Base-by-base conservation (phyloP, 495 filamentous ascomycete species). In the Neurospora pannonica region DNA sequence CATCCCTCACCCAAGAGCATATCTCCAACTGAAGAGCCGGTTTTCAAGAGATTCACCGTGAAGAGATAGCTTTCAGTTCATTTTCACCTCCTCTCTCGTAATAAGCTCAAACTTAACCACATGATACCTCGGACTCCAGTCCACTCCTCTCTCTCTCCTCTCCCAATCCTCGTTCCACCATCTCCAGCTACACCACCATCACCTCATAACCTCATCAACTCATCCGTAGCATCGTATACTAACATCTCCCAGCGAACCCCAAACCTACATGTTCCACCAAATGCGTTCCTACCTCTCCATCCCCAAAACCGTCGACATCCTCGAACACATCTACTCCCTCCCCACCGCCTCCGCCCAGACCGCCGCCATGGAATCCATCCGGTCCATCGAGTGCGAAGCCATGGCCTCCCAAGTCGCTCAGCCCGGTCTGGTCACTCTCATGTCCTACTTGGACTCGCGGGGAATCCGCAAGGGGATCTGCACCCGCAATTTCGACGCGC, bases 231-330 rank as follows among this genome's bases (percentile, higher is more conserved):
- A n/a, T 24, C 31, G 13, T 42, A 60, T 5, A 19, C 46, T 72
- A 42, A 72, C 73, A 0, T 1, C 70, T 7, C 37, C 21, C 75
- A 95, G 95, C 80, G 85, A 93, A 67, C 96, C 95, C 0, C 96
- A 98, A 85, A 94, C 91, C 77, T 94, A 97, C 87, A 98, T 99
- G 96, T 98, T 97, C 87, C 76, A 79, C 2, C 85, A 93, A 76
- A 97, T 97, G 93, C 91, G 94, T 85, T 83, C 84, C 31, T 86
- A 80, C 36, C 80, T 87, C n/a, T 84, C 83, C 70, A 97, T 98
- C 76, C 79, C 88, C 74, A 90, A 90, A 78, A 76, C 83, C 40
- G 81, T 84, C 75, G 95, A 98, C 83, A 98, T 98, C 82, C 90
- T 98, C 73, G 90, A 94, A 74, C 92, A 97, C 84, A 90, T 97